Evolutionary conservation across 2,329 filamentous ascomycete species (phyloP).

Genomic region (Exutisphaerella laricina): DNA sequence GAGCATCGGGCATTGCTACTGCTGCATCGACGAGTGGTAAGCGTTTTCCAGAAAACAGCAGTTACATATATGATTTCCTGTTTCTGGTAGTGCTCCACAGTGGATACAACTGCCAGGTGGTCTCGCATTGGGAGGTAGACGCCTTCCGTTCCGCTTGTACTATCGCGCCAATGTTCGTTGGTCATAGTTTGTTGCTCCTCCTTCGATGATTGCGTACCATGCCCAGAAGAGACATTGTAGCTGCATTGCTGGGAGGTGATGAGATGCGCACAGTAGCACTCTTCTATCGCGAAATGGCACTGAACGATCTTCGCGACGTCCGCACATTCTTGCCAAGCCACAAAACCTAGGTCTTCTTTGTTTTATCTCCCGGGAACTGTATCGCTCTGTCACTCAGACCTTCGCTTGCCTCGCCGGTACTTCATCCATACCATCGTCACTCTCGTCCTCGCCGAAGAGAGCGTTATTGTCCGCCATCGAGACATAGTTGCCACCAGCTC

Average conservation of each 20-base stretch:
- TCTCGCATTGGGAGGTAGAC: neutral
- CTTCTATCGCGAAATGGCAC: neutral
- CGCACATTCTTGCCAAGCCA: neutral
- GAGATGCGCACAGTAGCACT: neutral
- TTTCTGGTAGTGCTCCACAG: neutral
- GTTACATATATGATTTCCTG: neutral
- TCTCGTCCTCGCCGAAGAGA: conserved; percentile 15
- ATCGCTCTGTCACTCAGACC: too few species aligned
- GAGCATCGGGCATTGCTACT: conserved; percentile 1
- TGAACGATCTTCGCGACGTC: conserved; percentile 4
- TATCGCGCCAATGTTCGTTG: neutral
- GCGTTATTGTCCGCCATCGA: conserved; percentile 2
- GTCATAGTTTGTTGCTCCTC: too few species aligned
- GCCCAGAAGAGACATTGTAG: neutral
- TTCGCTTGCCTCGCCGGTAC: conserved; percentile 12
- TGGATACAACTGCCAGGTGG: conserved; percentile 1
- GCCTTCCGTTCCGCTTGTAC: neutral
- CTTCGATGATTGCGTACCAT: too few species aligned
- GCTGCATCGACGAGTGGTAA: neutral
- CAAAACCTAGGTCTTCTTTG: too few species aligned
- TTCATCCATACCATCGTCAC: conserved; percentile 19
- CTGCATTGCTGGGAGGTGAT: neutral
- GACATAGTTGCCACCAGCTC: conserved; percentile 8
- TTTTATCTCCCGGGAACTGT: too few species aligned
- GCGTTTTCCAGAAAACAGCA: neutral